phyloP scores from a whole-genome alignment of 345 rosid species.

The Bruguiera sexangula region DNA sequence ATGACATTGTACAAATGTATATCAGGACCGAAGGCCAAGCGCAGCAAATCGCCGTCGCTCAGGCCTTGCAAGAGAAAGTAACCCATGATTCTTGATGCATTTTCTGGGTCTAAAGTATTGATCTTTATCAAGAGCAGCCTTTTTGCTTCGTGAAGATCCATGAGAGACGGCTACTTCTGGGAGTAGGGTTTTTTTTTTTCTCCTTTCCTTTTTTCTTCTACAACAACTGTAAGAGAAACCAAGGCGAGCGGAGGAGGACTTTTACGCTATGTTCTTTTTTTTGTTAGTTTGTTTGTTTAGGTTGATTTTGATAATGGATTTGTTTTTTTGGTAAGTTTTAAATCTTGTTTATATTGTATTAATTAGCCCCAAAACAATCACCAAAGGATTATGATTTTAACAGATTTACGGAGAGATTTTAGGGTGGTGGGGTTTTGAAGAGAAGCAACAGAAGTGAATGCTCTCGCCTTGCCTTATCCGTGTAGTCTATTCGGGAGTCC shows the following conservation, averaged over 20 bases:
- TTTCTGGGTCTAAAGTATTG: slow-evolving; percentile 70
- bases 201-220: no score
- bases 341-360: neutral
- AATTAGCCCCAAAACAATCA: neutral
- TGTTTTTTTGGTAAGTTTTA: no score
- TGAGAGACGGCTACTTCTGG: slow-evolving; percentile 13
- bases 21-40: slow-evolving; percentile 67
- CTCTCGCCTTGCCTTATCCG: no score
- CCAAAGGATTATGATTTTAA: neutral
- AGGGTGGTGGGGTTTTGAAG: slow-evolving; percentile 33
- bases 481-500: no score
- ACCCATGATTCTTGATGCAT: slow-evolving; percentile 83
- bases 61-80: slow-evolving; percentile 74
- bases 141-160: slow-evolving; percentile 82
- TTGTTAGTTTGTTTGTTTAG: no score
- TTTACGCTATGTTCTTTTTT: no score
- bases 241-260: neutral
- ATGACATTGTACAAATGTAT: slow-evolving; percentile 53
- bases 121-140: slow-evolving; percentile 65
- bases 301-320: no score
- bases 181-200: neutral
- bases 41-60: slow-evolving; percentile 57
- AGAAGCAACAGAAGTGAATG: slow-evolving; percentile 13
- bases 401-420: neutral
- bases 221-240: neutral